A percentile compares a stretch with the other conserved stretches of the same genome.
These are phyloP conservation scores for Colletotrichum theobromicola DNA, from an alignment of 2,329 filamentous ascomycete genomes.

Conservation along the genomic window DNA sequence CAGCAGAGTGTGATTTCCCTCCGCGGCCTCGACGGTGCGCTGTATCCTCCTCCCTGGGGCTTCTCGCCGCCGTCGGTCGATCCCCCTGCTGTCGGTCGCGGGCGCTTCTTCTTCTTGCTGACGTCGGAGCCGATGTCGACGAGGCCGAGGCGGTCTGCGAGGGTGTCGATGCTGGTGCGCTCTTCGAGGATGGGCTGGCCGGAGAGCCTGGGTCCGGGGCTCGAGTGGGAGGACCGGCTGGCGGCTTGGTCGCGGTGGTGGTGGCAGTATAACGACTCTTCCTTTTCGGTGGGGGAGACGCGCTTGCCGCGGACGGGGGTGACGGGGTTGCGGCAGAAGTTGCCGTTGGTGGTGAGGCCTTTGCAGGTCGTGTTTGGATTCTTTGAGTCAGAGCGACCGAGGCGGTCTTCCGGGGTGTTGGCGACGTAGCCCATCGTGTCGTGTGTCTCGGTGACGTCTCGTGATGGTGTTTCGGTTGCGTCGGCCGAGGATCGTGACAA, in stretches of 20 bases:
- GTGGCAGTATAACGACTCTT: constrained; percentile 83
- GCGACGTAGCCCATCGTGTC: constrained; percentile 66
- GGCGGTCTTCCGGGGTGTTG: constrained; percentile 80
- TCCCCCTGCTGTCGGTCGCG: constrained; percentile 23
- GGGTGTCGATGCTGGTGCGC: constrained; percentile 83
- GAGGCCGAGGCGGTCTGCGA: constrained; percentile 80
- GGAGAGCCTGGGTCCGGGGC: constrained; percentile 45
- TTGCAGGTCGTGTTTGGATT: constrained; percentile 85
- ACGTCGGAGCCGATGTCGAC: constrained; percentile 56
- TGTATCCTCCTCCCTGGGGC: constrained; percentile 2
- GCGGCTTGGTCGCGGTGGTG: constrained; percentile 94
- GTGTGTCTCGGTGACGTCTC: background rate
- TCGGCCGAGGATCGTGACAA: background rate
- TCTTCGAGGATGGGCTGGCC: constrained; percentile 63
- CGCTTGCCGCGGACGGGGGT: constrained; percentile 36
- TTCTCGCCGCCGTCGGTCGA: constrained; percentile 7
- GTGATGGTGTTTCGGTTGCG: background rate
- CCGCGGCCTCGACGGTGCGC: constrained; percentile 33
- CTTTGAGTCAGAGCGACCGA: constrained; percentile 83
- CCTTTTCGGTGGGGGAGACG: constrained; percentile 36
- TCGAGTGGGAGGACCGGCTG: constrained; percentile 48
- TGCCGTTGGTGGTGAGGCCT: constrained; percentile 83
- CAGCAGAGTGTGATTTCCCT: constrained; percentile 48
- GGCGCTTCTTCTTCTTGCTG: constrained; percentile 43
- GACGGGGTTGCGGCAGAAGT: constrained; percentile 79